These are phyloP conservation scores for Suillus brevipes DNA, from an alignment of 768 basidiomycete genomes.

Conservation along the genomic window DNA sequence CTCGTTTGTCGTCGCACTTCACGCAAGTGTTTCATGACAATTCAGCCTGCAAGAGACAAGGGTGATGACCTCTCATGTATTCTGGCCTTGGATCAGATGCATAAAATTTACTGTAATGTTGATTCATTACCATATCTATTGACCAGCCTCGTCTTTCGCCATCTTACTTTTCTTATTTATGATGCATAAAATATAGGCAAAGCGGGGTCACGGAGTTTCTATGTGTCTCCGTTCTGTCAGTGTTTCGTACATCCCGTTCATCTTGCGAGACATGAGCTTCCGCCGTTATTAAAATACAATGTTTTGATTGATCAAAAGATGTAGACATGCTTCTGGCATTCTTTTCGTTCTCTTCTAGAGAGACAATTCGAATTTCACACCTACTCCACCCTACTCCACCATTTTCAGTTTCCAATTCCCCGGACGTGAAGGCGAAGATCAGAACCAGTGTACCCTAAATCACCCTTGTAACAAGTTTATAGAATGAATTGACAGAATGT, in stretches of 20 bases:
- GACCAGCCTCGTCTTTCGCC: not conserved
- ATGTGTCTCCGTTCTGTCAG: not conserved
- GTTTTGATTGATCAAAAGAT: not conserved
- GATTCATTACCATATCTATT: not conserved
- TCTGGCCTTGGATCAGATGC: not conserved
- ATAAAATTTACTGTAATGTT: not conserved
- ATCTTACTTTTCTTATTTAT: not conserved
- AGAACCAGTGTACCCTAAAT: not conserved
- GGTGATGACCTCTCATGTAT: no score
- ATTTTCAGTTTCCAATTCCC: constrained; percentile 1
- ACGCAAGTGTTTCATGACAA: no score
- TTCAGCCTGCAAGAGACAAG: no score
- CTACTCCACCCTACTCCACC: not conserved
- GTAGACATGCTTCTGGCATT: not conserved
- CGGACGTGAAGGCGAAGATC: not conserved
- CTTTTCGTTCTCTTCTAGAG: not conserved
- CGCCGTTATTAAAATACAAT: constrained; percentile 1
- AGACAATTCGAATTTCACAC: not conserved
- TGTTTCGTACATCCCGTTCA: not conserved
- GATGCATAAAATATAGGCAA: not conserved
- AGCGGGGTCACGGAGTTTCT: not conserved
- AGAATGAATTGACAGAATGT: not conserved
- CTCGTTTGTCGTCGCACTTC: no score
- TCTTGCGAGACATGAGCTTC: not conserved
- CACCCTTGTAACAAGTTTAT: not conserved